Evolutionary conservation across 495 filamentous ascomycete species (phyloP).

Genomic region (Pyrenopolyporus hunteri): DNA sequence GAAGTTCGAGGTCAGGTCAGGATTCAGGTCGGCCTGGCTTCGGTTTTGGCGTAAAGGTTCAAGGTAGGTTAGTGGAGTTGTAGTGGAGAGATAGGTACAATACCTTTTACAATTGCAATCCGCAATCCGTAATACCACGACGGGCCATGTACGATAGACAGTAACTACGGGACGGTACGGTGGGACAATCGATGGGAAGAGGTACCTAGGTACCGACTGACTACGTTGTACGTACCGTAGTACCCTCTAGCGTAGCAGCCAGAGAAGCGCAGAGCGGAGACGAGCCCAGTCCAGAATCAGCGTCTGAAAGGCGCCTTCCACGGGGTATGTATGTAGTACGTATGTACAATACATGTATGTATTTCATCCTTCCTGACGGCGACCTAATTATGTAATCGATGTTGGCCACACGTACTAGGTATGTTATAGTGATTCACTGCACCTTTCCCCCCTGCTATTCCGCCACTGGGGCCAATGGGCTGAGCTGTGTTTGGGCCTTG

Average conservation of each 20-base stretch:
- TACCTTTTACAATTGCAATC: too few species aligned
- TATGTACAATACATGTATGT: not conserved
- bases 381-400: constrained; percentile 12
- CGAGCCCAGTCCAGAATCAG: constrained; percentile 28
- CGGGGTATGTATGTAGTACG: not conserved
- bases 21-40: constrained; percentile 31
- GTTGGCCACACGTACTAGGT: too few species aligned
- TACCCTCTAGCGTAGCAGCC: constrained; percentile 31
- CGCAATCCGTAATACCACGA: not conserved
- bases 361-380: constrained; percentile 7
- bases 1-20: constrained; percentile 42
- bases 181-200: too few species aligned
- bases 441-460: constrained; percentile 6
- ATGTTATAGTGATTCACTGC: constrained; percentile 4
- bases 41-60: constrained; percentile 30
- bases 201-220: too few species aligned
- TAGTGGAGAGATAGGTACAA: constrained; percentile 11
- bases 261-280: constrained; percentile 24
- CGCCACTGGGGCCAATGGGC: constrained; percentile 14
- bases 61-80: constrained; percentile 14
- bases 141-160: not conserved
- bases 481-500: constrained; percentile 14
- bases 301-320: constrained; percentile 9
- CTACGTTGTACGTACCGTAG: too few species aligned
- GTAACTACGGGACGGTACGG: too few species aligned